These are phyloP conservation scores for Actinomortierella wolfii DNA, from an alignment of 371 early-diverging fungal species.

Conservation along the genomic window DNA sequence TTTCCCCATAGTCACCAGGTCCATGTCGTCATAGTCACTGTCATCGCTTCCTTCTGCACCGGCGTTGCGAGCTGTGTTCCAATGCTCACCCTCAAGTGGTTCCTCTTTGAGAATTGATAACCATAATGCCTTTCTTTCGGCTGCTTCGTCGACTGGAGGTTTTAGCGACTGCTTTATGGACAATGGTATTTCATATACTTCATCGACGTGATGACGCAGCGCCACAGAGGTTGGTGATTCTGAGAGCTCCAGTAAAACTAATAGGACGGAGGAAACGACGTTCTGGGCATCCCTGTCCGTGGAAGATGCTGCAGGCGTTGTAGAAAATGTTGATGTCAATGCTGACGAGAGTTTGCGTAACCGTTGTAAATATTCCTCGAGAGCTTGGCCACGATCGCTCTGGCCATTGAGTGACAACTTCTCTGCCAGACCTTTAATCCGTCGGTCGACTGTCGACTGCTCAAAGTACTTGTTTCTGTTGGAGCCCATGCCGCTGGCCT, in stretches of 20 bases:
- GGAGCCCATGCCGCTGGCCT: slow-evolving; percentile 25
- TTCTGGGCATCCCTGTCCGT: slow-evolving; percentile 34
- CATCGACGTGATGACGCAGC: slow-evolving; percentile 8
- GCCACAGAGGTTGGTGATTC: slow-evolving; percentile 15
- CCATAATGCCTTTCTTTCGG: slow-evolving; percentile 20
- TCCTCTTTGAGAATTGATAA: slow-evolving; percentile 26
- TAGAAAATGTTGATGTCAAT: slow-evolving; percentile 10
- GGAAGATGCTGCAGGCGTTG: slow-evolving; percentile 4
- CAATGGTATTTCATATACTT: slow-evolving; percentile 10
- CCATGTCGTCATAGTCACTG: slow-evolving; percentile 44
- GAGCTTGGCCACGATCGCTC: slow-evolving; percentile 17
- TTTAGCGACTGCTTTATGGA: slow-evolving; percentile 4
- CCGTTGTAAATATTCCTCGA: slow-evolving; percentile 10
- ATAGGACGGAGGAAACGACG: slow-evolving; percentile 22
- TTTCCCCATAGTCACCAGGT: slow-evolving; percentile 1
- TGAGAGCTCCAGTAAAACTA: slow-evolving; percentile 31
- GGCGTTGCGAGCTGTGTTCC: slow-evolving; percentile 5
- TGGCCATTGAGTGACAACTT: slow-evolving; percentile 28
- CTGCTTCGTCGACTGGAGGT: slow-evolving; percentile 9
- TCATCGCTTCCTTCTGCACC: slow-evolving; percentile 16
- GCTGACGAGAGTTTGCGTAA: slow-evolving; percentile 12
- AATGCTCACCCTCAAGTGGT: slow-evolving; percentile 30
- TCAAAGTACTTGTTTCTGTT: slow-evolving; percentile 32
- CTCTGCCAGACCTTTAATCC: slow-evolving; percentile 19
- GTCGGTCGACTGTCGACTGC: slow-evolving; percentile 15